Evolutionary conservation across 1,139 yeast species (phyloP), one percentile per base, ranked within the genome.

Genomic region (Geotrichum australiense): DNA sequence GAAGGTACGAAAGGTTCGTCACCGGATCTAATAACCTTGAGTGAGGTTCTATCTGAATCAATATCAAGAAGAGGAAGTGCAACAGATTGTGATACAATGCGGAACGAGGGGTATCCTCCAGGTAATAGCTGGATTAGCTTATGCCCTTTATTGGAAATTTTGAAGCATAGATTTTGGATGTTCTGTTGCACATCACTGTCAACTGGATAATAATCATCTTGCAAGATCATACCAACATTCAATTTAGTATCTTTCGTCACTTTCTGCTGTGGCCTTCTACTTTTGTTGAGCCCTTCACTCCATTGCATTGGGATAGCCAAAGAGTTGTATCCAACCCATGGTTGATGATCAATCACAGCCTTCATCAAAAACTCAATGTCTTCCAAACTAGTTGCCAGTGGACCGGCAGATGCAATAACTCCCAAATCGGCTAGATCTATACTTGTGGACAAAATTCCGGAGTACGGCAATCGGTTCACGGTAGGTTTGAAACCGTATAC

Each of bases 301-400:
- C 80, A 75, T 8, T 73, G 73, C 45, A 73, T 48, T 23, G 71
- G 70, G 14, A 71, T 51, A 26, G 65, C 55, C 41, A 66, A 65
- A 7, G 74, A 73, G 54, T 79, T 85, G 7, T 59, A 49, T 16
- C 29, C 37, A 8, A 61, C 59, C 83, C 84, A 78, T 7, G 80
- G 80, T 50, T 74, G 62, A 21, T 67, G 63, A 43, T 71, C 68
- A 37, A 80, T 64, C 43, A 76, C 66, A 5, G 64, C 50, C 48
- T 74, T 70, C 70, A 78, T 71, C 59, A 78, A 71, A 33, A 69
- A 66, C 23, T 76, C 76, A 48, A 80, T 56, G 53, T 78, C 86
- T 10, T 71, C 74, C 19, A 80, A 58, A n/a, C 71, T 60, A 47
- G 73, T 57, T 15, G 71, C 63, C 48, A 70, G 52, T 5, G 76